Base-by-base conservation (phyloP, 108 stramenopile genomes). In the Skeletonema grethae region DNA sequence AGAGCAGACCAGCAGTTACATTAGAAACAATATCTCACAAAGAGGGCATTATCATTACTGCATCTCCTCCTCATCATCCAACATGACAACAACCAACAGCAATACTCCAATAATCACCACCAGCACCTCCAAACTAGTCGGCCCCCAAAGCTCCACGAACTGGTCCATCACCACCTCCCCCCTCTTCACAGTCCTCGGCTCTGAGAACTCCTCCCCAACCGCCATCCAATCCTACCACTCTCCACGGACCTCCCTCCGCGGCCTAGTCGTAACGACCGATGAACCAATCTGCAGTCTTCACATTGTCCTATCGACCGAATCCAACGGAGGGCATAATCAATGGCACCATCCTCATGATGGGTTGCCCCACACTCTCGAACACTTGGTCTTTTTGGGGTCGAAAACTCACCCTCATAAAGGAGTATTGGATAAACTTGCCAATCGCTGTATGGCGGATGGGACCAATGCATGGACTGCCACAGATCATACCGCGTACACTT, bases 391-490 rank as follows among this genome's bases (percentile, higher is more conserved):
- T 30, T 48, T 84, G 10, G 83, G 83, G 2, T 75, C 73, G 1
- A 31, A 65, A 18, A 72, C 75, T 28, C 76, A 80, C 22, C 83
- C 83, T 1, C 79, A 80, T 57, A 84, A 84, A 45, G 83, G 83
- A 3, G 63, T 84, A 16, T 61, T 84, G 11, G 83, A 84, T 58
- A 84, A 84, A 35, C 65, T 84, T 3, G 83, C 83, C 48, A 84
- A 84, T 57, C 75, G 83, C 0, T 76, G 83, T 39, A 70, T 84
- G 79, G 83, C 83, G 16, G 36, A 65, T 20, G 83, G 83, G 0
- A 84, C 83, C 8, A 84, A 84, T 22, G 83, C 83, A 7, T 84
- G 83, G 83, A 84, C 83, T 3, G 83, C 77, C 46, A 79, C 78
- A 13, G 83, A 84, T 72, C 83, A 84, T 50, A 84, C 83, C 28